Evolutionary conservation across 108 stramenopile species (phyloP), one percentile per base, ranked within the genome.

Genomic region (Pelagomonas calceolata): DNA sequence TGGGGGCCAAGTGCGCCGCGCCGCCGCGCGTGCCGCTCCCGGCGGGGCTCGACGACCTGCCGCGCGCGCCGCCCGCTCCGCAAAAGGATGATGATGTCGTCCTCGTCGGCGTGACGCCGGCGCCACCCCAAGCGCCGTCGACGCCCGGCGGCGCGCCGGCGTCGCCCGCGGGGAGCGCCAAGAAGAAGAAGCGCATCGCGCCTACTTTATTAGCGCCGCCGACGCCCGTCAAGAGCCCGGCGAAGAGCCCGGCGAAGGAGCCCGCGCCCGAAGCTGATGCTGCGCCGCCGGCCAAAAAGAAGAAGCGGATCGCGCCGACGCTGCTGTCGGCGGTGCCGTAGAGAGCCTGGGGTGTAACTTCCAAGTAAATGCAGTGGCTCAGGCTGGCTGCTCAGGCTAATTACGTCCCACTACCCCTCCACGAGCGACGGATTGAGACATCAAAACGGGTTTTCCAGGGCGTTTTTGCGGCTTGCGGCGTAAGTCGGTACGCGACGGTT

Each of bases 1-100:
- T 91, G 35, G 92, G 90, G 31, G 75, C 84, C 31, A 75, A 73
- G 0, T 82, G 79, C 65, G 44, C 32, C 45, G 64, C 32, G 16
- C 78, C 75, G 33, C 39, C 10, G 68, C 35, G 37, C 26, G 36
- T 39, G 30, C 7, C 37, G 12, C 29, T 39, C 30, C 44, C 44
- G 3, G 64, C 26, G 37, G 36, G 68, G 68, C 35, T 32, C 34
- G 45, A 44, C 29, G 36, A 34, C 36, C 31, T 66, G 36, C 66
- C 37, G 33, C 32, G 64, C 44, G 68, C 43, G 29, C 30, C 51
- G 35, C 30, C 68, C 36, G 32, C 37, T 32, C 68, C 71, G 30
- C 37, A 16, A 34, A 33, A 34, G 68, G 64, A 60, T 45, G 64
- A 34, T 66, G 44, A 14, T n/a, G 32, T 37, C 33, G 31, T 12